These are phyloP conservation scores for Aspergillus homomorphus DNA, from an alignment of 495 filamentous ascomycete genomes.

Conservation along the genomic window DNA sequence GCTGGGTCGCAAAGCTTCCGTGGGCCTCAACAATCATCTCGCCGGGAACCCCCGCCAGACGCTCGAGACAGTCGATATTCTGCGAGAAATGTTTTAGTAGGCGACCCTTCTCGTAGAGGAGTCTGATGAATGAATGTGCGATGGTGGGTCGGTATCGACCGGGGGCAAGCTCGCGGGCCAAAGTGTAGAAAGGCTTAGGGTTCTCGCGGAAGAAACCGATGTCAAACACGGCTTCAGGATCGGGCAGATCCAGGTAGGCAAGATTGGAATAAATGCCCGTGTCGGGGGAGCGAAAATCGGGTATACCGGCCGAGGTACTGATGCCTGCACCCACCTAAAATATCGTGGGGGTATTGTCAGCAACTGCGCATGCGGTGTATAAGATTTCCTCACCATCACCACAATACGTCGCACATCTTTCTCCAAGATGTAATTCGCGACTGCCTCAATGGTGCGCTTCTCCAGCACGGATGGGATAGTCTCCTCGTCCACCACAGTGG, in stretches of 20 bases:
- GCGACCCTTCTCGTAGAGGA: slow-evolving; percentile 71
- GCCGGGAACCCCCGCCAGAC: slow-evolving; percentile 76
- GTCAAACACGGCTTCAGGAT: slow-evolving; percentile 76
- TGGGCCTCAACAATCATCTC: slow-evolving; percentile 90
- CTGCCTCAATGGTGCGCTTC: slow-evolving; percentile 62
- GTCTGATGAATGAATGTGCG: slow-evolving; percentile 72
- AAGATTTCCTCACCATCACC: slow-evolving; percentile 57
- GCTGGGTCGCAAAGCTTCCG: slow-evolving; percentile 85
- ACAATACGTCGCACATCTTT: slow-evolving; percentile 66
- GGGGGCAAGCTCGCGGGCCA: slow-evolving; percentile 88
- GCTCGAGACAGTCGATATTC: slow-evolving; percentile 94
- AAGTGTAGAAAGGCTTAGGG: slow-evolving; percentile 84
- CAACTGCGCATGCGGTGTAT: background rate
- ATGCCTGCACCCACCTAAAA: slow-evolving; percentile 49
- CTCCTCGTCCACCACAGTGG: slow-evolving; percentile 58
- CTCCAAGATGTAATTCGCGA: slow-evolving; percentile 73
- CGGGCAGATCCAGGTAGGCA: slow-evolving; percentile 74
- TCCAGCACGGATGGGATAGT: slow-evolving; percentile 61
- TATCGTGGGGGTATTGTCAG: background rate
- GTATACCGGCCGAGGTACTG: slow-evolving; percentile 83
- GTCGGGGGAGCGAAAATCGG: slow-evolving; percentile 82
- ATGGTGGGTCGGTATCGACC: slow-evolving; percentile 87
- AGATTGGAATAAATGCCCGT: slow-evolving; percentile 89
- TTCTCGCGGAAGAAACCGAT: slow-evolving; percentile 81
- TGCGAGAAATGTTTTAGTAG: slow-evolving; percentile 90